Percentiles rank a stretch among this genome's conserved stretches.
Evolutionary conservation across 2,329 filamentous ascomycete species (phyloP).

Genomic region (Pestalotiopsis sp.): DNA sequence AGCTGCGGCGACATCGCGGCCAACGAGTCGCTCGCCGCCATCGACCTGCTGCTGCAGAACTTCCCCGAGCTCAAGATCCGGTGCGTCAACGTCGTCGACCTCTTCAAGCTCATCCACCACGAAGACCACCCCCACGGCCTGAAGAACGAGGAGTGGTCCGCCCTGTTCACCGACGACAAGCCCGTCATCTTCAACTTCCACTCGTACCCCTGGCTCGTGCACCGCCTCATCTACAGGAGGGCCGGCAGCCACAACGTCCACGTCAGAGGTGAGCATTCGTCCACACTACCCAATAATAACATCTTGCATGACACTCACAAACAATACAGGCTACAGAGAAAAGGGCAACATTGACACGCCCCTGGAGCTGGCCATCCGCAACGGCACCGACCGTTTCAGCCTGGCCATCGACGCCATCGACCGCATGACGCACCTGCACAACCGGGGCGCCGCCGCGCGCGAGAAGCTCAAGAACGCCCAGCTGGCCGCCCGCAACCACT

Average conservation of each 20-base stretch:
- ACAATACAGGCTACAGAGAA: conserved; percentile 64
- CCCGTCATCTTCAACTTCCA: conserved; percentile 86
- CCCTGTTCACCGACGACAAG: conserved; percentile 72
- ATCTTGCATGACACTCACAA: conserved; percentile 2
- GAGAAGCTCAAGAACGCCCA: conserved; percentile 68
- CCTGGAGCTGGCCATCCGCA: conserved; percentile 76
- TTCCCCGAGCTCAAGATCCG: conserved; percentile 75
- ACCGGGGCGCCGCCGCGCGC: conserved; percentile 62
- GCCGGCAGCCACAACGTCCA: conserved; percentile 69
- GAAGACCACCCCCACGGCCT: conserved; percentile 75
- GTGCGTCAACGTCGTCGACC: conserved; percentile 78
- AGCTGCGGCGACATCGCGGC: conserved; percentile 76
- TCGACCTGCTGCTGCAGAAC: conserved; percentile 71
- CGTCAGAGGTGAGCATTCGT: conserved; percentile 55
- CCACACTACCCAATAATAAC: not conserved
- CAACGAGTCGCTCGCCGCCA: conserved; percentile 73
- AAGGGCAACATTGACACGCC: conserved; percentile 86
- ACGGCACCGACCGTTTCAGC: conserved; percentile 76
- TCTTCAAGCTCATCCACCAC: conserved; percentile 77
- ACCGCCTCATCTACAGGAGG: conserved; percentile 76
- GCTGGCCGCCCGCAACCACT: conserved; percentile 64
- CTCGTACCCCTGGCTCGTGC: conserved; percentile 79
- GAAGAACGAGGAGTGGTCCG: conserved; percentile 64
- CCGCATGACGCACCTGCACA: conserved; percentile 62
- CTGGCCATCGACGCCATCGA: conserved; percentile 79